Evolutionary conservation across 2,329 filamentous ascomycete species (phyloP).

Genomic region (Epichloe glyceriae): DNA sequence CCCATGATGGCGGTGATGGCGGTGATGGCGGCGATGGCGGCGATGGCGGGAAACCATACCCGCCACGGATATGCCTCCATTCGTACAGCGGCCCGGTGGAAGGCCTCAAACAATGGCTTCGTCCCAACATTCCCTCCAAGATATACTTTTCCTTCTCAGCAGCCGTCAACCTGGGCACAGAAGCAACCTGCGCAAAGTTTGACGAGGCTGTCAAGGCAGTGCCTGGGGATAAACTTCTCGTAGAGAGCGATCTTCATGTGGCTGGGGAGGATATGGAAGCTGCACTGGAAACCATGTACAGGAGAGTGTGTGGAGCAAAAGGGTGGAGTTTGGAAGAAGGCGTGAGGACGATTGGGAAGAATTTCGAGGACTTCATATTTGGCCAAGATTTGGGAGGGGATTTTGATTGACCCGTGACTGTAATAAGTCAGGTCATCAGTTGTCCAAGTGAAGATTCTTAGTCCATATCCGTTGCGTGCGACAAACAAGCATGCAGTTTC

Average conservation of each 20-base stretch:
- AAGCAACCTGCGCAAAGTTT: slow-evolving; percentile 32
- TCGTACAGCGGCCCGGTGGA: slow-evolving; percentile 76
- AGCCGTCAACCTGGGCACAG: slow-evolving; percentile 61
- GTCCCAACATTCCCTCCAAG: slow-evolving; percentile 56
- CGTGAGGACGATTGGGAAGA: slow-evolving; percentile 50
- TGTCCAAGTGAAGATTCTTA: too few species aligned
- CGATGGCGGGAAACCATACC: slow-evolving; percentile 46
- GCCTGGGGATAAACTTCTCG: slow-evolving; percentile 65
- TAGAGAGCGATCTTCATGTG: slow-evolving; percentile 82
- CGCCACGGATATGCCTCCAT: slow-evolving; percentile 83
- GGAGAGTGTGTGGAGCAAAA: slow-evolving; percentile 65
- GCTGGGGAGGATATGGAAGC: slow-evolving; percentile 74
- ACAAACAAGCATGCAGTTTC: too few species aligned
- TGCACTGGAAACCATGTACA: slow-evolving; percentile 59
- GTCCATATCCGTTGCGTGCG: too few species aligned
- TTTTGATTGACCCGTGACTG: too few species aligned
- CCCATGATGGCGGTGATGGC: slow-evolving; percentile 8
- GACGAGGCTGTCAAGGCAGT: slow-evolving; percentile 56
- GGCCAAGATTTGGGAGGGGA: slow-evolving; percentile 24
- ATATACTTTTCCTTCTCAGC: slow-evolving; percentile 84
- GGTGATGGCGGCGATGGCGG: neutral
- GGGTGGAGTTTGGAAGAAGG: slow-evolving; percentile 67
- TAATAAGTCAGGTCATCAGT: too few species aligned
- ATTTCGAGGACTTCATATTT: slow-evolving; percentile 68
- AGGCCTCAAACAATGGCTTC: slow-evolving; percentile 64